phyloP scores from a whole-genome alignment of 345 rosid genomes.

The Erucastrum elatum region DNA sequence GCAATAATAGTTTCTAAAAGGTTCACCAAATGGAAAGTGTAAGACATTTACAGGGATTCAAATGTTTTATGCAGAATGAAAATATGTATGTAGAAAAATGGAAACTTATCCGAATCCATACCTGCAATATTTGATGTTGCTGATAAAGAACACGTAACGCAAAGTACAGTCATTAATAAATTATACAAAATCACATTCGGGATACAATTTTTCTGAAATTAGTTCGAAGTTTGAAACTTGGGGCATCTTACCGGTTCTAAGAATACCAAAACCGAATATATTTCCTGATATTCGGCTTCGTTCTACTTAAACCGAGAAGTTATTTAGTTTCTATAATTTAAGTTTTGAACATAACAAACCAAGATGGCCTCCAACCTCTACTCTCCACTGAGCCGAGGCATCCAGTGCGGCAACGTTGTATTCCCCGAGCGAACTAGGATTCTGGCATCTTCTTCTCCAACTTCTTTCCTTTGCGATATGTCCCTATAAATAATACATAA shows the following conservation, averaged over 20 bases:
- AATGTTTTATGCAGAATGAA: neutral
- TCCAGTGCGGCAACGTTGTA: constrained; percentile 38
- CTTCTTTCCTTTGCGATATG: constrained; percentile 1
- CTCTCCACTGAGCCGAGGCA: constrained; percentile 17
- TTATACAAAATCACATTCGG: constrained; percentile 19
- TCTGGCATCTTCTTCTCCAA: constrained; percentile 2
- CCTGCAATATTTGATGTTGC: neutral
- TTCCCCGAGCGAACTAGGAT: constrained; percentile 3
- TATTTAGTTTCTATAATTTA: constrained; percentile 11
- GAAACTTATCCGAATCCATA: neutral
- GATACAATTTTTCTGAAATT: neutral
- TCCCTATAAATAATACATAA: constrained; percentile 7
- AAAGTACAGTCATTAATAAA: neutral
- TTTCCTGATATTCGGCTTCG: neutral
- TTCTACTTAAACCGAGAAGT: constrained; percentile 9
- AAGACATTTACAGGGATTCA: neutral
- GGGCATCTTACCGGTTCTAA: neutral
- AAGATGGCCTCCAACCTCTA: constrained; percentile 3
- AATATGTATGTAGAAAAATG: neutral
- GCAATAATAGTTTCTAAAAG: neutral
- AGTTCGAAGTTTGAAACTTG: neutral
- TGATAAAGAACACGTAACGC: neutral
- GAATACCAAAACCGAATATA: neutral
- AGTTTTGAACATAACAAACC: constrained; percentile 15
- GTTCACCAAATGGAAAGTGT: neutral